These are phyloP conservation scores for Phytophthora nicotianae DNA, from an alignment of 352 stramenopile genomes.

Conservation along the genomic window DNA sequence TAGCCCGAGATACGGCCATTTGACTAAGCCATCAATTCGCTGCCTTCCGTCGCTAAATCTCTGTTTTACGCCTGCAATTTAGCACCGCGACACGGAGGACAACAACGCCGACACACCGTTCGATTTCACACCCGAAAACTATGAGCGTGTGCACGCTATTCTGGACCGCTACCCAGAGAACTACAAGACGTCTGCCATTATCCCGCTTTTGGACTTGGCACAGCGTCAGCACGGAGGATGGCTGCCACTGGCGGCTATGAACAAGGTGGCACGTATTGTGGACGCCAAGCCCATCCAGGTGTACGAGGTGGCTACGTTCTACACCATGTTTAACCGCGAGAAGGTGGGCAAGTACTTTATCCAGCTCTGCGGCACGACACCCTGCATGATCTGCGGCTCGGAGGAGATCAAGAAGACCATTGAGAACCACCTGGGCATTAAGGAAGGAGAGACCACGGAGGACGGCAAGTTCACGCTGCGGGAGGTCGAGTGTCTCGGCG, in stretches of 20 bases:
- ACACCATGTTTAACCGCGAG: constrained; percentile 99
- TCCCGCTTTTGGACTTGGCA: constrained; percentile 97
- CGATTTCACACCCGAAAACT: constrained; percentile 98
- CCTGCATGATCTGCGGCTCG: constrained; percentile 99
- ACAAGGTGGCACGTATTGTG: constrained; percentile 99
- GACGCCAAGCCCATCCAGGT: constrained; percentile 96
- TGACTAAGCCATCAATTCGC: not conserved
- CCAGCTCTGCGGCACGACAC: constrained; percentile 98
- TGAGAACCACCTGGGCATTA: constrained; percentile 96
- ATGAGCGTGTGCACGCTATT: constrained; percentile 95
- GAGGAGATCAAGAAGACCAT: constrained; percentile 99
- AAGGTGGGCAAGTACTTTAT: constrained; percentile 96
- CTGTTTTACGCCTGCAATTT: not conserved
- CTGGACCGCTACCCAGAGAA: constrained; percentile 98
- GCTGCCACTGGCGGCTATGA: constrained; percentile 98
- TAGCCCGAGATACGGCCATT: constrained; percentile 6
- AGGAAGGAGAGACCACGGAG: constrained; percentile 91
- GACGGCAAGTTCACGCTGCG: constrained; percentile 93
- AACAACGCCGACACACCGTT: constrained; percentile 97
- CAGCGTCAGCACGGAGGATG: constrained; percentile 97
- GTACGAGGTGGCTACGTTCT: constrained; percentile 99
- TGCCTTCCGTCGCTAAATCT: constrained; percentile 1
- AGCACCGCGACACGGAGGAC: constrained; percentile 97
- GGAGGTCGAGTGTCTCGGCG: constrained; percentile 99
- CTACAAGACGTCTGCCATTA: constrained; percentile 99